Evolutionary conservation across 768 basidiomycete genomes (phyloP).

Genomic region (Rhizopogon vesiculosus): DNA sequence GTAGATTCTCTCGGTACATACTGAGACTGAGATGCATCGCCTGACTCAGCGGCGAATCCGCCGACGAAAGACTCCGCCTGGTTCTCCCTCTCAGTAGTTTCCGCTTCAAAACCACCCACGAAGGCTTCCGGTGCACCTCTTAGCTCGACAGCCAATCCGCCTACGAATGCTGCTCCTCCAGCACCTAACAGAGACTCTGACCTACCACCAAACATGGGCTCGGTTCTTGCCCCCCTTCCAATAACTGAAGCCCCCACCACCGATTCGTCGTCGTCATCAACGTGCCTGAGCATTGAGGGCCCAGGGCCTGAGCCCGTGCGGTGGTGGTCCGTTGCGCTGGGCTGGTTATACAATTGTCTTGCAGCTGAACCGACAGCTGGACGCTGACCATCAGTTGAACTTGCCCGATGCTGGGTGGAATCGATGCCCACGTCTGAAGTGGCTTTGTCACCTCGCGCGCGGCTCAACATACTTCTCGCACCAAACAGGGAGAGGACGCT

Average conservation of each 20-base stretch:
- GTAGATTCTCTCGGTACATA: neutral
- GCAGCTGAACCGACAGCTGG: constrained; percentile 5
- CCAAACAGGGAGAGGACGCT: constrained; percentile 3
- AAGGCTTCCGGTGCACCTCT: neutral
- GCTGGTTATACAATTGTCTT: constrained; percentile 5
- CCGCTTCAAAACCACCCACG: neutral
- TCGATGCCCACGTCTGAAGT: constrained; percentile 20
- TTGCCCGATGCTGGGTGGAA: neutral
- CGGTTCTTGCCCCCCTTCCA: neutral
- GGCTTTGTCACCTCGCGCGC: constrained; percentile 12
- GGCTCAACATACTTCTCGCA: neutral
- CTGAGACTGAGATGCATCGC: neutral
- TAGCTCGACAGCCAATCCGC: neutral
- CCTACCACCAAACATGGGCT: neutral
- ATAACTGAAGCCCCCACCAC: neutral
- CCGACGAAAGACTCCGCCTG: neutral
- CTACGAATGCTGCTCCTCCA: neutral
- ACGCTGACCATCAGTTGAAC: neutral
- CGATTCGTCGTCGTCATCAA: neutral
- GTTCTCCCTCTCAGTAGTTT: constrained; percentile 4
- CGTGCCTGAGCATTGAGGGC: constrained; percentile 4
- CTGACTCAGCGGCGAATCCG: constrained; percentile 5
- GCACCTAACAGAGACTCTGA: neutral
- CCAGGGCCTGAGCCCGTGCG: neutral
- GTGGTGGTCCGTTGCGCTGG: neutral